A percentile compares a stretch with the other conserved stretches of the same genome.
Evolutionary conservation across 805 yeast species (phyloP).

Genomic region (Yarrowia divulgata): DNA sequence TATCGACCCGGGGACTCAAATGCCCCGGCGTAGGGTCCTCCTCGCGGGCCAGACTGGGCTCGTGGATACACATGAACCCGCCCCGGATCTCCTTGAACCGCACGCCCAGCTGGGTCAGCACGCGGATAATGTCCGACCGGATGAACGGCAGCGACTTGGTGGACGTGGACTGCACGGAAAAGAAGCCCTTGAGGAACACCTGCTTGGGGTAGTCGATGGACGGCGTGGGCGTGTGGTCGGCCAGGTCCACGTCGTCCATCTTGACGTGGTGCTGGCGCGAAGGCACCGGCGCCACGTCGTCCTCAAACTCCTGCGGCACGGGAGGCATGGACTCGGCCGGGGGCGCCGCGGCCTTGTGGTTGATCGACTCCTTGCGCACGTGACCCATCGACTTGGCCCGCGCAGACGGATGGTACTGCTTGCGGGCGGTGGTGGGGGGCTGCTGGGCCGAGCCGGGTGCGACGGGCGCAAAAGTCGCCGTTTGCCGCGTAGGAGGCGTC

Average conservation of each 20-base stretch:
- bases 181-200: slow-evolving; percentile 88
- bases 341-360: neutral
- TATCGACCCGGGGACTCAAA: slow-evolving; percentile 9
- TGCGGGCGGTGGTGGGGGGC: slow-evolving; percentile 42
- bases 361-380: slow-evolving; percentile 44
- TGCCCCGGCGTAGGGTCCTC: slow-evolving; percentile 7
- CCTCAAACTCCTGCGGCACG: slow-evolving; percentile 18
- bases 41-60: slow-evolving; percentile 51
- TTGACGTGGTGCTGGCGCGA: slow-evolving; percentile 40
- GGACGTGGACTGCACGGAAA: slow-evolving; percentile 93
- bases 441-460: slow-evolving; percentile 41
- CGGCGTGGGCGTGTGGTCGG: slow-evolving; percentile 65
- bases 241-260: slow-evolving; percentile 25
- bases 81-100: slow-evolving; percentile 89
- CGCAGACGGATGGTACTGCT: slow-evolving; percentile 74
- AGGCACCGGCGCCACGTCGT: slow-evolving; percentile 40
- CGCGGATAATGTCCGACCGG: slow-evolving; percentile 80
- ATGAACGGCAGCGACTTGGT: slow-evolving; percentile 90
- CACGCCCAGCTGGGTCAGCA: slow-evolving; percentile 76
- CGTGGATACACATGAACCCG: slow-evolving; percentile 84
- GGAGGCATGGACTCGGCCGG: slow-evolving; percentile 20
- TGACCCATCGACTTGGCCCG: slow-evolving; percentile 90
- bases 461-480: slow-evolving; percentile 40
- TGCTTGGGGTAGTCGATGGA: slow-evolving; percentile 94
- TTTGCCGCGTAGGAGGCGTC: slow-evolving; percentile 9